A percentile compares a stretch with the other conserved stretches of the same genome.
phyloP scores from a whole-genome alignment of 2,329 filamentous ascomycete genomes.

The Stenocarpella maydis region DNA sequence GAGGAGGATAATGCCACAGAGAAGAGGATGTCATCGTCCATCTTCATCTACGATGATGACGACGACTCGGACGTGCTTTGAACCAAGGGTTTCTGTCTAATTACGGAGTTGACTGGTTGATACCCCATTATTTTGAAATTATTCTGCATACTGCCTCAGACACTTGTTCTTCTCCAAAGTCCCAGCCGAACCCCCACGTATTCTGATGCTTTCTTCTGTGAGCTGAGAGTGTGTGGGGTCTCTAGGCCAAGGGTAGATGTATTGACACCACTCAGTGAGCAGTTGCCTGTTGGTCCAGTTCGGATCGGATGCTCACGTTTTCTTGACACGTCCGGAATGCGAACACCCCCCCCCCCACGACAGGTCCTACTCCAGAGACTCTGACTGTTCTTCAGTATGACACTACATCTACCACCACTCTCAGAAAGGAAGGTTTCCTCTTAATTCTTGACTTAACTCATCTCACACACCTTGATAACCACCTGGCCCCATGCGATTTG shows the following conservation, averaged over 20 bases:
- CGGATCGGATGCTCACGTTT: too few species aligned
- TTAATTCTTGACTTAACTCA: not conserved
- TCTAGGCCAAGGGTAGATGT: not conserved
- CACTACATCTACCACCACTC: not conserved
- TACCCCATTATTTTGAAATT: slow-evolving; percentile 23
- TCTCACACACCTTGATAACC: too few species aligned
- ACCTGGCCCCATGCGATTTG: too few species aligned
- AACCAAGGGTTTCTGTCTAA: not conserved
- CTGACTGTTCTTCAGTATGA: not conserved
- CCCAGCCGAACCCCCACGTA: not conserved
- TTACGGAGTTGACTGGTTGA: slow-evolving; percentile 20
- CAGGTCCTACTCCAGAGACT: not conserved
- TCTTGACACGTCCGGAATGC: too few species aligned
- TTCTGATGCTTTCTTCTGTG: not conserved
- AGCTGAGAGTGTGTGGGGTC: not conserved
- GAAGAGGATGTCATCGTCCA: slow-evolving; percentile 28
- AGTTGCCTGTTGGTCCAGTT: not conserved
- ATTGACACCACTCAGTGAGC: not conserved
- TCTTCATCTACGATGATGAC: slow-evolving; percentile 31
- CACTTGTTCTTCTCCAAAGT: not conserved
- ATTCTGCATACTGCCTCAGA: not conserved
- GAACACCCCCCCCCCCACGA: too few species aligned
- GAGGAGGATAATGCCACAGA: not conserved
- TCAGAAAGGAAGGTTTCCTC: not conserved
- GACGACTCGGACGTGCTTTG: slow-evolving; percentile 33